Percentiles rank a stretch among this genome's conserved stretches.
These are phyloP conservation scores for Inonotus hispidus DNA, from an alignment of 1,284 basidiomycete species.

Conservation along the genomic window DNA sequence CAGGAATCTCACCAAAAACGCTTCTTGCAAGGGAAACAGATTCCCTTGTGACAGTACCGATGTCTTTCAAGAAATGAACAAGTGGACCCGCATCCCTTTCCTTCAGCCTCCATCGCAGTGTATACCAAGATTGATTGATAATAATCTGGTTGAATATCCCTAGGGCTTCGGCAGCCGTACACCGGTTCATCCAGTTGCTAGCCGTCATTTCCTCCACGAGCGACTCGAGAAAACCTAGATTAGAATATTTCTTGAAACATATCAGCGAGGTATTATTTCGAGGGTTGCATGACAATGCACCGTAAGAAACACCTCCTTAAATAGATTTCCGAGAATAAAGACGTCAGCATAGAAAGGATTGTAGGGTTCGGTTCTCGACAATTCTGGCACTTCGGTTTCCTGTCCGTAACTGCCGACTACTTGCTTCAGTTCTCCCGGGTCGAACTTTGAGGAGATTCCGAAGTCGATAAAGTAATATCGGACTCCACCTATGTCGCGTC, in stretches of 20 bases:
- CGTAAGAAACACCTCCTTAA: neutral
- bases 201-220: slow-evolving; percentile 14
- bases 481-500: slow-evolving; percentile 15
- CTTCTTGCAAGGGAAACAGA: too few species aligned
- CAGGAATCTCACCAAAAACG: too few species aligned
- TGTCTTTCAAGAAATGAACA: neutral
- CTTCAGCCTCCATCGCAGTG: neutral
- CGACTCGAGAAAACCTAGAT: slow-evolving; percentile 11
- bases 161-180: neutral
- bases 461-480: slow-evolving; percentile 30
- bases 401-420: neutral
- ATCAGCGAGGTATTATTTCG: neutral
- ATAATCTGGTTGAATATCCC: neutral
- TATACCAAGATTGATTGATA: neutral
- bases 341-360: slow-evolving; percentile 7
- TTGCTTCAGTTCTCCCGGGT: neutral
- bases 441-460: slow-evolving; percentile 22
- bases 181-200: neutral
- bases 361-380: neutral
- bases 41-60: neutral
- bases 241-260: slow-evolving; percentile 9
- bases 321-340: slow-evolving; percentile 5
- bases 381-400: slow-evolving; percentile 1
- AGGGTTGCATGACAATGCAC: neutral
- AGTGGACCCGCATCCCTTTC: neutral